Evolutionary conservation across 1,139 yeast species (phyloP).

Genomic region (Debaryomyces psychrophilus): DNA sequence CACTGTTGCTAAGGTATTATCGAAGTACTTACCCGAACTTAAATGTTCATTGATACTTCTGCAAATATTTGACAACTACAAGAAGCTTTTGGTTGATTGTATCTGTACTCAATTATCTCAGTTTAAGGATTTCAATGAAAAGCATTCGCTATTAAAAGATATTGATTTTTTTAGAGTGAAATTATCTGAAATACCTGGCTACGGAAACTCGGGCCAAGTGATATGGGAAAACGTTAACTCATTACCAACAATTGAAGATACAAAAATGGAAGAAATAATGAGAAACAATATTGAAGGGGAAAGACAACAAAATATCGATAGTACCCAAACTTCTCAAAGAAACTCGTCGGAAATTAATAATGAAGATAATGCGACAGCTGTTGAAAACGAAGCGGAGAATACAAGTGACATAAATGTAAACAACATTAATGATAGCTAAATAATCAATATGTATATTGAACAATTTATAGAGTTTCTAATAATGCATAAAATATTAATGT

Average conservation of each 20-base stretch:
- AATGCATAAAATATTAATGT: slow-evolving; percentile 1
- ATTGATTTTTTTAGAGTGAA: slow-evolving; percentile 67
- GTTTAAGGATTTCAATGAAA: slow-evolving; percentile 56
- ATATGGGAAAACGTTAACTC: slow-evolving; percentile 67
- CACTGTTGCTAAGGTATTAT: slow-evolving; percentile 63
- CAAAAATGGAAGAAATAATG: slow-evolving; percentile 51
- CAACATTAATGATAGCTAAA: neutral
- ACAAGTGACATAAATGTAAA: slow-evolving; percentile 12
- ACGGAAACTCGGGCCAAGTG: slow-evolving; percentile 67
- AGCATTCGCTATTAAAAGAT: slow-evolving; percentile 59
- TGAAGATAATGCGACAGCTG: neutral
- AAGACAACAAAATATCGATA: slow-evolving; percentile 7
- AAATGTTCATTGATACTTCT: slow-evolving; percentile 55
- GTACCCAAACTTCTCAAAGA: slow-evolving; percentile 4
- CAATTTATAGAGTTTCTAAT: neutral
- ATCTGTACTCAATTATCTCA: slow-evolving; percentile 54
- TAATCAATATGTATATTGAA: slow-evolving; percentile 5
- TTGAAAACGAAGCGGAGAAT: neutral
- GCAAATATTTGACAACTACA: slow-evolving; percentile 64
- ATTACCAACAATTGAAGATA: slow-evolving; percentile 54
- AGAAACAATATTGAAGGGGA: slow-evolving; percentile 39
- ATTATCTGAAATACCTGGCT: slow-evolving; percentile 60
- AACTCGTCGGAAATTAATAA: slow-evolving; percentile 3
- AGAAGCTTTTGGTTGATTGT: slow-evolving; percentile 56
- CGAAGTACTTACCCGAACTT: slow-evolving; percentile 57